Base-by-base conservation (phyloP, 345 rosid species). In the Citrus sp. region DNA sequence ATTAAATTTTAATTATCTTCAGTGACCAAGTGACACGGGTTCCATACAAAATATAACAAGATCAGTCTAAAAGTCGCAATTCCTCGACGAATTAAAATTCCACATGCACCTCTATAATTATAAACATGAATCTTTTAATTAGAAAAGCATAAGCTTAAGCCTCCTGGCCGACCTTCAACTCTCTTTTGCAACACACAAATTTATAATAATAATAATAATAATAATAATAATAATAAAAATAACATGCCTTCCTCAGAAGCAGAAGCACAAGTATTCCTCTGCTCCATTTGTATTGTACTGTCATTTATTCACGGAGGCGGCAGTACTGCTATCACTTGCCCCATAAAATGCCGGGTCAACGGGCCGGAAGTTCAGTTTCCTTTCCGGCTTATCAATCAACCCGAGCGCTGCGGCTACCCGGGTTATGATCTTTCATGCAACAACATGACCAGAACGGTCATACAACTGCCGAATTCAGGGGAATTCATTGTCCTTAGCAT, bases 351-450 rank as follows among this genome's bases (percentile, higher is more conserved):
- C 54, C 7, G 12, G 49, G 19, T 34, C 34, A 9, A 6, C 24
- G 25, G 37, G n/a, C 80, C 42, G 16, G 8, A 13, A 18, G 64
- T 90, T 12, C 79, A 82, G 1, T 90, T 88, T 80, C 91, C 93
- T 19, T 90, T 88, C 84, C 60, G 78, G 58, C 49, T 83, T 22
- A 25, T 2, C 55, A 18, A 3, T 69, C 14, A 37, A 7, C 70
- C 38, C 16, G 9, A 30, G 5, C 37, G 34, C 24, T 65, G 82
- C 16, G 79, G 86, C 66, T 88, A 78, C 67, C 90, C 87, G 0
- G 87, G 85, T 7, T 89, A 88, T 67, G 70, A 74, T 21, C 86
- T 91, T 65, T 80, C 85, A 7, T 89, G 92, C 85, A 75, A 74
- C 78, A 16, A 32, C 32, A 28, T 2, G 14, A 56, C 24, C 49